phyloP scores from a whole-genome alignment of 2,329 filamentous ascomycete species.

The Alternaria sp. region DNA sequence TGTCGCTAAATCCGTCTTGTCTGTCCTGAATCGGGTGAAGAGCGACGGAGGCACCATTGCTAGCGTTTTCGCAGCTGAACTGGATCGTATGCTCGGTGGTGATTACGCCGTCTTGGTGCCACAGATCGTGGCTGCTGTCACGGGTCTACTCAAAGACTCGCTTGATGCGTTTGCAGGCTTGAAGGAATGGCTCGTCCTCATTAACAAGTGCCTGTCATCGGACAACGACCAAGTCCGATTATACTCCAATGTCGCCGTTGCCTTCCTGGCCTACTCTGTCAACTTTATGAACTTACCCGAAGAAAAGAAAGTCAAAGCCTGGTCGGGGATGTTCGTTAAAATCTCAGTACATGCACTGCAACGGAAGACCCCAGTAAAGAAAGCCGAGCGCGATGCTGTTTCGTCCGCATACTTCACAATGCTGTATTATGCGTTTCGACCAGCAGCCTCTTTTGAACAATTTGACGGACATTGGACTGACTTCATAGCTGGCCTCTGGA shows the following conservation, averaged over 20 bases:
- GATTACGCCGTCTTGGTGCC: slow-evolving; percentile 72
- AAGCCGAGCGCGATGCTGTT: slow-evolving; percentile 65
- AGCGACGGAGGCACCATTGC: slow-evolving; percentile 62
- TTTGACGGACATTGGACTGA: slow-evolving; percentile 80
- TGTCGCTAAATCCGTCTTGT: slow-evolving; percentile 69
- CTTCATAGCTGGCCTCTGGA: slow-evolving; percentile 70
- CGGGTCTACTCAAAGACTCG: slow-evolving; percentile 73
- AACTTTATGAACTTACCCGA: slow-evolving; percentile 55
- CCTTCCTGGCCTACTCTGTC: slow-evolving; percentile 77
- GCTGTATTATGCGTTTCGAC: slow-evolving; percentile 63
- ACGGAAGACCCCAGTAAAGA: slow-evolving; percentile 66
- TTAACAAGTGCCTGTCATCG: slow-evolving; percentile 85
- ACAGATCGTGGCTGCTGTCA: slow-evolving; percentile 85
- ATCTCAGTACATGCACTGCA: slow-evolving; percentile 38
- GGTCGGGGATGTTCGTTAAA: slow-evolving; percentile 38
- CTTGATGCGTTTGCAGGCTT: slow-evolving; percentile 74
- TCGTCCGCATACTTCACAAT: slow-evolving; percentile 74
- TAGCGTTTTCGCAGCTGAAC: slow-evolving; percentile 69
- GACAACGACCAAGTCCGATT: slow-evolving; percentile 66
- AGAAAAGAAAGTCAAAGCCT: slow-evolving; percentile 55
- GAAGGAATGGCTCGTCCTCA: slow-evolving; percentile 75
- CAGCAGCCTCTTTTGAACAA: slow-evolving; percentile 68
- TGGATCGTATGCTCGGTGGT: slow-evolving; percentile 65
- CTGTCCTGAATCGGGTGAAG: slow-evolving; percentile 64
- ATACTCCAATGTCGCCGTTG: slow-evolving; percentile 86